Evolutionary conservation across 106 monocot species (phyloP).

Genomic region (Dioscorea zingiberensis): DNA sequence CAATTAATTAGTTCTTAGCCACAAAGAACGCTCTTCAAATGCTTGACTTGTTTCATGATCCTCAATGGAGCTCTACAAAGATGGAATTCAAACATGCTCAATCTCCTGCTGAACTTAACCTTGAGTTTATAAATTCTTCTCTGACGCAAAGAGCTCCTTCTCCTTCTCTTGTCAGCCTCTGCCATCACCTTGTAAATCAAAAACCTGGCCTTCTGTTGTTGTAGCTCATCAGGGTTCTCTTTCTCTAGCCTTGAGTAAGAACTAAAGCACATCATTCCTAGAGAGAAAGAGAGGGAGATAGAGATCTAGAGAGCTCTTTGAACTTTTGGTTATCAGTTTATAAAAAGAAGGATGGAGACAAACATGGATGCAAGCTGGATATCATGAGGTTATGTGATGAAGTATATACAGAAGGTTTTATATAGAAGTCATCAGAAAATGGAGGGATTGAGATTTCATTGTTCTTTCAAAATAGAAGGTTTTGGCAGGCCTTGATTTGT

Average conservation of each 20-base stretch:
- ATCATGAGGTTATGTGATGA: too few species aligned
- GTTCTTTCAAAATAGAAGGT: too few species aligned
- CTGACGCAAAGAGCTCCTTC: neutral
- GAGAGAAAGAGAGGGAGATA: too few species aligned
- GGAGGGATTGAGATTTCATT: too few species aligned
- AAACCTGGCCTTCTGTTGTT: neutral
- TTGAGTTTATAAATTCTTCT: neutral
- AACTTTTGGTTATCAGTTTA: too few species aligned
- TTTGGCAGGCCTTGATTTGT: too few species aligned
- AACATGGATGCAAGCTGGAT: too few species aligned
- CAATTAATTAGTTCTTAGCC: neutral
- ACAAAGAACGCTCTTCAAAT: neutral
- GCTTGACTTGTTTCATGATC: neutral
- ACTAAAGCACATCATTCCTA: too few species aligned
- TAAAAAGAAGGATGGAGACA: too few species aligned
- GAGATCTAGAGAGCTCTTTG: too few species aligned
- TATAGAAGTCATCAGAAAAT: too few species aligned
- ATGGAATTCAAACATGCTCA: neutral
- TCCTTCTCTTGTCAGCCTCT: neutral
- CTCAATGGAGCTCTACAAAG: neutral
- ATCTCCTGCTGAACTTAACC: neutral
- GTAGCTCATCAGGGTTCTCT: neutral
- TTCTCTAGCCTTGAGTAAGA: neutral
- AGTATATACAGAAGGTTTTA: too few species aligned
- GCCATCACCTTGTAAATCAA: conserved; percentile 1